Base-by-base conservation (phyloP, 257 asterid species). In the Penstemon davidsonii region DNA sequence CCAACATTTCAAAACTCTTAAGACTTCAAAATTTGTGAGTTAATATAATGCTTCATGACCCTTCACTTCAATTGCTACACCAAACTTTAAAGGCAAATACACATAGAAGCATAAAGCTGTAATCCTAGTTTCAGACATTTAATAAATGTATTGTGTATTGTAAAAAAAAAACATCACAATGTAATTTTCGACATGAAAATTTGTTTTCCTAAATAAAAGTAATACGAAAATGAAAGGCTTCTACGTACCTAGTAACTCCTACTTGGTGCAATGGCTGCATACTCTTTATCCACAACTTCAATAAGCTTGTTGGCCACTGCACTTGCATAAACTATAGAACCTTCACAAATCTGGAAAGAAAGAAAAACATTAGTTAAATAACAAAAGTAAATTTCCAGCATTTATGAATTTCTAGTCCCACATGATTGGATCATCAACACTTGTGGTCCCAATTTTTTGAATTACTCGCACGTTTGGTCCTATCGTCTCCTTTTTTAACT, bases 261-360 rank as follows among this genome's bases (percentile, higher is more conserved):
- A 58, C 73, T 64, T 74, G 91, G 85, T 77, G 82, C 84, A 70
- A 78, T 70, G 19, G 93, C 82, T 40, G 95, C 83, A 71, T 86
- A 86, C 55, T 84, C 90, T 72, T 86, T 86, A 69, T 88, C 96
- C 74, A 86, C 91, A 61, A 80, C 94, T 62, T 90, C 96, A 74
- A 90, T 88, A 6, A 92, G 87, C 85, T 85, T 90, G 83, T 88
- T 88, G 8, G 98, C 97, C 66, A 92, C 73, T 37, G 96, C 93
- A 75, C 95, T 88, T 3, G 96, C 95, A 73, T 90, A 85, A 60
- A 92, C 96, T 6, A 85, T 86, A 3, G 95, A 88, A 4, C 95
- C 97, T 82, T 92, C 97, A 75, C 82, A 81, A 71, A 92, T 92
- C 98, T 92, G 88, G 85, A 70, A 60, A 33, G 0, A 0, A 12